Base-by-base conservation (phyloP, 1,284 basidiomycete genomes). In the Rhodotorula sp. region DNA sequence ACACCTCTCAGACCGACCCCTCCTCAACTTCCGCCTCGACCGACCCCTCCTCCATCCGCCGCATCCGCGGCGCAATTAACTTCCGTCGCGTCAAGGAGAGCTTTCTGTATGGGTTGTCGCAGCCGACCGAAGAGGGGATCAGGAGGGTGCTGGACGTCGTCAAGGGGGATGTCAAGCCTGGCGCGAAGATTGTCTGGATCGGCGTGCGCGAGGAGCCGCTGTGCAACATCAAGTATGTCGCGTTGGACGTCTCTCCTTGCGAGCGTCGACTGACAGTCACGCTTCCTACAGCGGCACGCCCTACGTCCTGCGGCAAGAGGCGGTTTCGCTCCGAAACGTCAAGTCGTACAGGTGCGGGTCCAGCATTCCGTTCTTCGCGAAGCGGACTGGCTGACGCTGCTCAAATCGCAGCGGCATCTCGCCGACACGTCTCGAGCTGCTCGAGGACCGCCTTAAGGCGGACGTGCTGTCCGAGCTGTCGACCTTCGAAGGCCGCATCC, bases 121-220 rank as follows among this genome's bases (percentile, higher is more conserved):
- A 99, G 80, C 96, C 96, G 1, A 94, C 93, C 0, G 84, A 91
- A 65, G 90, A 91, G 68, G 96, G 94, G 6, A 89, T 99, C 62
- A 86, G 90, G 53, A 52, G 89, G 63, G 93, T 97, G 1, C 86
- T 97, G 17, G 80, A 83, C 3, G 84, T 67, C 7, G 67, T 74
- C 27, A 62, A 86, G 71, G 79, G 82, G 22, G 83, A 85, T 0
- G 85, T 90, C 75, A 87, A 90, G 0, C 79, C 81, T 19, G 84
- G 87, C 0, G 84, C 84, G 36, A 39, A 29, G 17, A 86, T 95
- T 27, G 66, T 68, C 30, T 99, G 95, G 96, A 88, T 99, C 67
- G 94, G 94, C 32, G 82, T 99, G 46, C 84, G 77, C 4, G 81
- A 83, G 71, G 95, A 99, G 79, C 95, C 95, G 0, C 86, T 99